Percentiles rank a stretch among this genome's conserved stretches.
Conservation (phyloP, 2,329 filamentous ascomycete species). For the Colletotrichum sp. region DNA sequence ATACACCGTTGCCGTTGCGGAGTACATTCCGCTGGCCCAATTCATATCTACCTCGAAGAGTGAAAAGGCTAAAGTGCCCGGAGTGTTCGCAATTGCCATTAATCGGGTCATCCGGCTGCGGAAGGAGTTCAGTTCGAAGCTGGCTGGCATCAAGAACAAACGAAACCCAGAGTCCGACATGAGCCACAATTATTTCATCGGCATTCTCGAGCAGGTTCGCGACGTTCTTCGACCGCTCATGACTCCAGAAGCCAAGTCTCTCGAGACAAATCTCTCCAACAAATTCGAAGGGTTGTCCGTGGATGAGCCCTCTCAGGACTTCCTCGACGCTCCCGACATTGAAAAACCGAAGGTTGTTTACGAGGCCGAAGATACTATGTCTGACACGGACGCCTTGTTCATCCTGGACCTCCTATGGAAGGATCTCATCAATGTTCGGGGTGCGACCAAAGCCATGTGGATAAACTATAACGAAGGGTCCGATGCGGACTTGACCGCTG, state of each 20-base stretch:
- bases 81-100: constrained; percentile 33
- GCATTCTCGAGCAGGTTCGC: constrained; percentile 36
- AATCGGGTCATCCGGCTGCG: constrained; percentile 40
- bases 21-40: constrained; percentile 42
- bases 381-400: constrained; percentile 29
- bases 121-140: constrained; percentile 27
- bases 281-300: constrained; percentile 39
- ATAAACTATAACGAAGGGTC: constrained; percentile 24
- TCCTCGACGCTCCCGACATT: constrained; percentile 34
- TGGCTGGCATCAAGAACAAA: constrained; percentile 21
- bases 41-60: constrained; percentile 33
- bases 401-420: constrained; percentile 29
- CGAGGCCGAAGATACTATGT: not conserved
- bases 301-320: constrained; percentile 41
- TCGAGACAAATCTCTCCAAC: constrained; percentile 25
- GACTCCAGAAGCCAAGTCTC: not conserved
- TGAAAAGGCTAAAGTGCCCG: constrained; percentile 30
- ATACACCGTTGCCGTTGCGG: constrained; percentile 39
- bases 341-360: constrained; percentile 18
- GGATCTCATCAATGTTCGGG: constrained; percentile 33
- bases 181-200: constrained; percentile 38
- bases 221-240: constrained; percentile 30
- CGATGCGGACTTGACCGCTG: constrained; percentile 31
- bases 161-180: constrained; percentile 26
- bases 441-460: constrained; percentile 34